phyloP scores from a whole-genome alignment of 83 land plant genomes.

The Diphasiastrum complanatum region DNA sequence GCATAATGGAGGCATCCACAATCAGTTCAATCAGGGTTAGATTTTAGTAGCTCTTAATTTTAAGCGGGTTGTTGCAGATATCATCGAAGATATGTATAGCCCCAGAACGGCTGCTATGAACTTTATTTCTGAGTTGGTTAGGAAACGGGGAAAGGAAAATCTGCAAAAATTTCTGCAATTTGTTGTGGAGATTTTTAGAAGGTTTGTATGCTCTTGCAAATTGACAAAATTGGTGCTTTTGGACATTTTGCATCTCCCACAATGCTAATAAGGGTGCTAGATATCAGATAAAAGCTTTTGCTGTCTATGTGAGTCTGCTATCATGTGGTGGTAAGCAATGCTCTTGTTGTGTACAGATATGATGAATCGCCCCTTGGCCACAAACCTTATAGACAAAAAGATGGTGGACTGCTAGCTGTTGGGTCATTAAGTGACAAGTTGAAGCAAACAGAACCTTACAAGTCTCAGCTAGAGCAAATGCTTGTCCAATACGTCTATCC shows the following conservation, averaged over 20 bases:
- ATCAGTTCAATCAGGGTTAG: too few species aligned
- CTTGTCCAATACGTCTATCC: constrained; percentile 96
- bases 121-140: constrained; percentile 87
- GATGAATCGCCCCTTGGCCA: constrained; percentile 53
- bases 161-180: constrained; percentile 79
- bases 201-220: constrained; percentile 36
- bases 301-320: too few species aligned
- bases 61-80: too few species aligned
- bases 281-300: too few species aligned
- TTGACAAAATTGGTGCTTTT: not conserved
- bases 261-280: too few species aligned
- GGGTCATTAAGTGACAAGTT: constrained; percentile 87
- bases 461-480: constrained; percentile 91
- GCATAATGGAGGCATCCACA: too few species aligned
- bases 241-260: not conserved
- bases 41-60: too few species aligned
- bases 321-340: too few species aligned
- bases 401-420: constrained; percentile 94
- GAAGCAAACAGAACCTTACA: constrained; percentile 89
- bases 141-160: constrained; percentile 88
- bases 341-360: constrained; percentile 46
- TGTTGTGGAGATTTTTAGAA: constrained; percentile 71
- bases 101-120: constrained; percentile 97
- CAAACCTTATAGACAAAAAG: constrained; percentile 86
- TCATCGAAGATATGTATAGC: constrained; percentile 95